Evolutionary conservation across 148 eudicot genomes (phyloP), one percentile per base, ranked within the genome.

Genomic region (Heliosperma pusillum): DNA sequence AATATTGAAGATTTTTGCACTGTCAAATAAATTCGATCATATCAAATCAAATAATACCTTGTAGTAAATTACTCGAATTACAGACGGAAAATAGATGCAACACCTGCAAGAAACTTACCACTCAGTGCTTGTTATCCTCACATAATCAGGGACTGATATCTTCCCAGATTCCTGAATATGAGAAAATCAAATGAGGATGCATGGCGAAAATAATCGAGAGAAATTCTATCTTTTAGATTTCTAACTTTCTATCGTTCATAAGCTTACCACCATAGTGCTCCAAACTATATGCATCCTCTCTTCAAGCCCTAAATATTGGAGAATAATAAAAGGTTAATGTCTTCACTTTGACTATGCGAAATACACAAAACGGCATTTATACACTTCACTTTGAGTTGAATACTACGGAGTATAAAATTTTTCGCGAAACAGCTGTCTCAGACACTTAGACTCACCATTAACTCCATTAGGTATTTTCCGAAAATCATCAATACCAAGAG

Each of bases 381-480:
- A 36, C 42, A 36, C 42, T 36, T 36, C 42, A 36, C 0, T 36
- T 36, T 36, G 7, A 6, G 42, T 36, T 10, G 7, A 6, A 36
- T 6, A 36, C 9, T 36, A n/a, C n/a, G n/a, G n/a, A n/a, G n/a
- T n/a, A 7, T 36, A 36, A 6, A 36, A 36, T 5, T 6, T 7
- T 36, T 7, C 42, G 7, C 9, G 42, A 36, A 36, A 36, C 42
- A 36, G 42, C 7, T 7, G 42, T 36, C 42, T 36, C 42, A 8
- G 42, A 7, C 42, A 36, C 42, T 36, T 69, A 22, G 52, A 52
- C 74, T 74, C 85, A 92, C 99, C 99, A 58, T 96, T 96, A 68
- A 96, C 97, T 42, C 99, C 99, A 82, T 96, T 96, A 29, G 97
- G 99, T 47, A 96, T 92, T 83, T 88, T 96, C 29, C 99, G 89